These are phyloP conservation scores for Lenwebbia sp. DNA, from an alignment of 345 rosid genomes.

Conservation along the genomic window DNA sequence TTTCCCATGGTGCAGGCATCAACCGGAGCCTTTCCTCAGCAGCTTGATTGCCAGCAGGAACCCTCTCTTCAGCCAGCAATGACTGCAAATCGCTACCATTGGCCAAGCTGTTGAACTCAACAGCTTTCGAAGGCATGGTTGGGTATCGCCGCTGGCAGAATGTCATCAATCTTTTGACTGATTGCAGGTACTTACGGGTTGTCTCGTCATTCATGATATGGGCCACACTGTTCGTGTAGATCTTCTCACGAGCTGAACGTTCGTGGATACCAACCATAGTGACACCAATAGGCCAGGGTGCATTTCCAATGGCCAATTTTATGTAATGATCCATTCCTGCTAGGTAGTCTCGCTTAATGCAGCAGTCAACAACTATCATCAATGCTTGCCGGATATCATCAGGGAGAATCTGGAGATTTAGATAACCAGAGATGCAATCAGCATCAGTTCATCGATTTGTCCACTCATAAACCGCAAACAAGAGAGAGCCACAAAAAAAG, in stretches of 20 bases:
- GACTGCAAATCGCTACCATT: conserved; percentile 92
- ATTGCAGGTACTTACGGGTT: conserved; percentile 91
- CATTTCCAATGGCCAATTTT: conserved; percentile 87
- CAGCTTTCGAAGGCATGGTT: conserved; percentile 85
- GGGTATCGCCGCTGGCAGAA: conserved; percentile 94
- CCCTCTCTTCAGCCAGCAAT: conserved; percentile 66
- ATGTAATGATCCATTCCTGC: conserved; percentile 99
- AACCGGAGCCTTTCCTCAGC: conserved; percentile 56
- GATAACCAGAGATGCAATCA: not conserved
- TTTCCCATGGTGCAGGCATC: conserved; percentile 60
- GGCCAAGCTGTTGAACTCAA: conserved; percentile 96
- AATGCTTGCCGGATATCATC: conserved; percentile 84
- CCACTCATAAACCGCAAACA: not conserved
- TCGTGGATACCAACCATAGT: conserved; percentile 99
- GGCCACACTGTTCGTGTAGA: conserved; percentile 91
- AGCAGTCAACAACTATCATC: conserved; percentile 67
- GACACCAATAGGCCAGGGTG: conserved; percentile 99
- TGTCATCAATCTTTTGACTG: conserved; percentile 89
- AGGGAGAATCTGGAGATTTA: conserved; percentile 52
- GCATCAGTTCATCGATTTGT: not conserved
- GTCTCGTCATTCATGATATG: conserved; percentile 99
- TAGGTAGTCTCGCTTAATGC: conserved; percentile 85
- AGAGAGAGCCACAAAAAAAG: not conserved
- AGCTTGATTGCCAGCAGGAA: conserved; percentile 26
- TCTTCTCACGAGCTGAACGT: conserved; percentile 97